Evolutionary conservation across 176 grass and related monocot species (phyloP).

Genomic region (Melocanna baccifera): DNA sequence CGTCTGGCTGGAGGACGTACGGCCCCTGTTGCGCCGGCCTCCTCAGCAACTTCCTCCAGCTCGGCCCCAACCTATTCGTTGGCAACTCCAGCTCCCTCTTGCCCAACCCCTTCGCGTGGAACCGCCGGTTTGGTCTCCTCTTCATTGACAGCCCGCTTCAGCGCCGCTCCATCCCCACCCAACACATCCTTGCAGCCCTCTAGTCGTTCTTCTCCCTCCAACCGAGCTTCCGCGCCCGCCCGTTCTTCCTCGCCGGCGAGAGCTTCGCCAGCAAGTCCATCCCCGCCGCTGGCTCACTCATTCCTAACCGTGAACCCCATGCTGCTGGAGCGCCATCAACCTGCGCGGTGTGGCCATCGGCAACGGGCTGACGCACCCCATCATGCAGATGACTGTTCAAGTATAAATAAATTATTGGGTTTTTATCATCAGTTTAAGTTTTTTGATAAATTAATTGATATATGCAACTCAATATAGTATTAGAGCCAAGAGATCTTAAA

Average conservation of each 20-base stretch:
- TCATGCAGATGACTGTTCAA: no score
- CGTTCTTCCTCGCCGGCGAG: slow-evolving; percentile 51
- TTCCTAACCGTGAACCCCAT: neutral
- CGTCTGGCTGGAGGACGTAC: slow-evolving; percentile 62
- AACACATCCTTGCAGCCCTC: slow-evolving; percentile 30
- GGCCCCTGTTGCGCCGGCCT: slow-evolving; percentile 48
- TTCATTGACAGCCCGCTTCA: slow-evolving; percentile 69
- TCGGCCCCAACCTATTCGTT: slow-evolving; percentile 46
- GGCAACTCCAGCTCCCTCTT: neutral
- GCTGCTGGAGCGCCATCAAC: neutral
- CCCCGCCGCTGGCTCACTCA: slow-evolving; percentile 21
- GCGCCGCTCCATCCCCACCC: slow-evolving; percentile 20
- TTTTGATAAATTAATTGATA: no score
- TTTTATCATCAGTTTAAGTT: no score
- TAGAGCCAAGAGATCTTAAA: no score
- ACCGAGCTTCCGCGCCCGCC: slow-evolving; percentile 12
- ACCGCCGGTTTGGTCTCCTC: slow-evolving; percentile 47
- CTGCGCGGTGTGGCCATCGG: slow-evolving; percentile 50
- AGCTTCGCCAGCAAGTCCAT: slow-evolving; percentile 62
- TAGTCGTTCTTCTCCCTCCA: slow-evolving; percentile 22
- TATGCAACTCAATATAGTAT: no score
- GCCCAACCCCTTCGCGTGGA: slow-evolving; percentile 48
- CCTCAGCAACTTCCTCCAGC: slow-evolving; percentile 49
- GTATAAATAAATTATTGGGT: no score
- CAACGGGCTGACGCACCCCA: slow-evolving; percentile 47